Conservation (phyloP, 2,329 filamentous ascomycete species). For the Chaetomium olivaceum region DNA sequence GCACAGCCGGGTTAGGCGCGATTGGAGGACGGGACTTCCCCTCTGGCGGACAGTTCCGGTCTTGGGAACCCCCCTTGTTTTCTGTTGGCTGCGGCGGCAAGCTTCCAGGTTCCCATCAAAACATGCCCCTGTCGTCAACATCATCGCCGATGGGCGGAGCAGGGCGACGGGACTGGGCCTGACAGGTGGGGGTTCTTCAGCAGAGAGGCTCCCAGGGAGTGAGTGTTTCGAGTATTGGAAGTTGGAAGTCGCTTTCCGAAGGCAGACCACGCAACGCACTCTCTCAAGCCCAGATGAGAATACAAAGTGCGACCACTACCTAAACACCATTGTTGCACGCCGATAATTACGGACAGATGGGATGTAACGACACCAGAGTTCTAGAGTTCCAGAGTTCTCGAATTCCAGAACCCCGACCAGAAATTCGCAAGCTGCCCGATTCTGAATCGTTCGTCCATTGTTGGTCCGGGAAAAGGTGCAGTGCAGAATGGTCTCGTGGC, state of each 20-base stretch:
- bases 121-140: not conserved
- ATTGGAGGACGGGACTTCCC: not conserved
- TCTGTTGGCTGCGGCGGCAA: conserved; percentile 18
- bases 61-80: conserved; percentile 10
- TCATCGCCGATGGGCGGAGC: conserved; percentile 3
- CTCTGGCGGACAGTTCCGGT: conserved; percentile 13
- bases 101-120: not conserved
- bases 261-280: not conserved
- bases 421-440: not conserved
- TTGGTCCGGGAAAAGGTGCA: not conserved
- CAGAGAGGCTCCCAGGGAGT: not conserved
- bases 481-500: not conserved
- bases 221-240: too few relatives aligned
- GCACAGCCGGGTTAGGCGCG: conserved; percentile 20
- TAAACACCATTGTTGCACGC: not conserved
- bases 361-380: not conserved
- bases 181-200: not conserved
- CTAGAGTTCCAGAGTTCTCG: not conserved
- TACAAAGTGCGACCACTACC: not conserved
- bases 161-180: too few relatives aligned
- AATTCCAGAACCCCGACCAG: not conserved
- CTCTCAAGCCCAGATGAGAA: not conserved
- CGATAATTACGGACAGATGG: not conserved
- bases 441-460: not conserved
- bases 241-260: not conserved